A percentile compares a stretch with the other conserved stretches of the same genome.
Conservation (phyloP, 257 asterid species). For the Salvia miltiorrhiza region DNA sequence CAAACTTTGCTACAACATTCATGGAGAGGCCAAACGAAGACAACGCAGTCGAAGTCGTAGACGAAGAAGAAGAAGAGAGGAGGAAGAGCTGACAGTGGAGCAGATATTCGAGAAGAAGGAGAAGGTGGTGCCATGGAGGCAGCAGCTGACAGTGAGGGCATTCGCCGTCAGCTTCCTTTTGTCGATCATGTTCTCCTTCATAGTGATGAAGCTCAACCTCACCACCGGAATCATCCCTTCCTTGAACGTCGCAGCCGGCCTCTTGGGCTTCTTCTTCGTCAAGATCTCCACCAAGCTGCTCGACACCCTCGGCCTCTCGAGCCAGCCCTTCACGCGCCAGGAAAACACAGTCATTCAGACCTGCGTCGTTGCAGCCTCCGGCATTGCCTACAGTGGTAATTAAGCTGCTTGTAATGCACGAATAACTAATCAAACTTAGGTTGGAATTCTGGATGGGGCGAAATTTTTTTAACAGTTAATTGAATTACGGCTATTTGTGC, state of each 20-base stretch:
- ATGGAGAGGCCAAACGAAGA: background rate
- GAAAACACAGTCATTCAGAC: constrained; percentile 1
- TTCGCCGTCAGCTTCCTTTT: background rate
- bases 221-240: constrained; percentile 7
- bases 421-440: no score
- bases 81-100: background rate
- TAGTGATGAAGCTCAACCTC: constrained; percentile 6
- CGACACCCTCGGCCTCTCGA: background rate
- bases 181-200: background rate
- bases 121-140: constrained; percentile 10
- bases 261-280: constrained; percentile 7
- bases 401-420: no score
- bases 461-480: no score
- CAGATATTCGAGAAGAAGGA: constrained; percentile 2
- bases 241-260: background rate
- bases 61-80: background rate
- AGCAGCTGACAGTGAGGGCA: background rate
- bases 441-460: no score
- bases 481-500: no score
- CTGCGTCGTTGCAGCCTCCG: constrained; percentile 3
- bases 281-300: background rate
- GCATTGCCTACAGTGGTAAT: background rate
- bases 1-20: no score
- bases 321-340: background rate
- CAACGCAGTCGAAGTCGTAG: background rate